Evolutionary conservation across 78 protist genomes (phyloP).

Genomic region (Monosiga brevicollis): DNA sequence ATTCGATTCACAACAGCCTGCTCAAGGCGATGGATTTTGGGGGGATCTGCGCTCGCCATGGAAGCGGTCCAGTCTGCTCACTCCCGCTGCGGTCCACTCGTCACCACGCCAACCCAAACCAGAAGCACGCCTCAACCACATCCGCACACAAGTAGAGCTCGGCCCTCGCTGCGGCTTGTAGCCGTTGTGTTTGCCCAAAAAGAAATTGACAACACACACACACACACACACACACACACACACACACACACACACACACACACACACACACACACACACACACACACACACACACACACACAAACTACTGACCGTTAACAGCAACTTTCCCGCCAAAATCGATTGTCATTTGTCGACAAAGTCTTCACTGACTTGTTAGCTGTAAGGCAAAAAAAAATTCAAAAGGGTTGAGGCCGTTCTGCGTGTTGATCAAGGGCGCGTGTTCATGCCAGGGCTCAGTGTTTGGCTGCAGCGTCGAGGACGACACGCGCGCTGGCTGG

Average conservation of each 20-base stretch:
- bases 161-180: too few species aligned
- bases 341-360: neutral
- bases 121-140: neutral
- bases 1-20: slow-evolving; percentile 75
- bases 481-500: too few species aligned
- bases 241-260: neutral
- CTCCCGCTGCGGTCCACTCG: neutral
- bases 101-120: neutral
- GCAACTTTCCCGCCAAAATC: neutral
- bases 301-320: neutral
- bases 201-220: neutral
- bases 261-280: neutral
- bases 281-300: neutral
- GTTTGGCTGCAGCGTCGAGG: neutral
- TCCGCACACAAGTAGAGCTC: neutral
- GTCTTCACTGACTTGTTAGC: neutral
- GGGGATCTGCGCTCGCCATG: neutral
- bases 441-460: neutral
- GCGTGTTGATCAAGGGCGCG: neutral
- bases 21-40: neutral
- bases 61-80: neutral
- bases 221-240: neutral
- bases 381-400: neutral
- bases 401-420: neutral
- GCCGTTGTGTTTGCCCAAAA: too few species aligned